Conservation (phyloP, 352 stramenopile genomes). For the Globisporangium carolinianum region DNA sequence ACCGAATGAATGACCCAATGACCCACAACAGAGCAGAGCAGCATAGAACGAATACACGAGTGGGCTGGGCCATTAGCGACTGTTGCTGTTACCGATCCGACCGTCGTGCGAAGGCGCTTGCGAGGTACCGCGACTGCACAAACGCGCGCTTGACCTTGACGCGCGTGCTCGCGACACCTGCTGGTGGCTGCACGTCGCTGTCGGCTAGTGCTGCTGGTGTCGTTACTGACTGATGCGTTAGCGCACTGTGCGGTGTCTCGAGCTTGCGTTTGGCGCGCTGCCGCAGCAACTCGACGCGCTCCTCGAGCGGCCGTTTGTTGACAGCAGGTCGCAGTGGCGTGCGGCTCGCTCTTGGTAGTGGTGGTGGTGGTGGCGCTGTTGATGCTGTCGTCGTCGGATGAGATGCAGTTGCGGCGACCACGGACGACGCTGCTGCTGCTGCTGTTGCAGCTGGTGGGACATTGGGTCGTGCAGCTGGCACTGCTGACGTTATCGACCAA, state of each 20-base stretch:
- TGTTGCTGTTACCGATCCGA: slow-evolving; percentile 8
- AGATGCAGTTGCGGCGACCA: no score
- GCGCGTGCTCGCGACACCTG: slow-evolving; percentile 16
- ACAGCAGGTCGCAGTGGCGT: no score
- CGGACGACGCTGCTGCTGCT: no score
- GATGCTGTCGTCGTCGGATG: no score
- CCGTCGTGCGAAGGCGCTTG: slow-evolving; percentile 17
- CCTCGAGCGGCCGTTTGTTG: slow-evolving; percentile 5
- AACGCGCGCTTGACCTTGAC: slow-evolving; percentile 30
- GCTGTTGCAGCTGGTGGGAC: no score
- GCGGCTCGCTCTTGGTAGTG: no score
- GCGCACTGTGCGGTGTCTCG: neutral
- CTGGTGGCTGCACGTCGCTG: slow-evolving; percentile 4
- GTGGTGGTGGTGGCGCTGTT: no score
- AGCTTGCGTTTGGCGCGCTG: slow-evolving; percentile 11
- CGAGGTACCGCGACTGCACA: slow-evolving; percentile 39
- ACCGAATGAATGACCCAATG: neutral
- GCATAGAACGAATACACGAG: neutral
- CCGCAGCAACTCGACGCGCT: slow-evolving; percentile 5
- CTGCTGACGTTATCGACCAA: no score
- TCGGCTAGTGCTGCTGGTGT: slow-evolving; percentile 8
- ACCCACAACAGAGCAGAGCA: neutral
- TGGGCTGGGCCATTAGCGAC: neutral
- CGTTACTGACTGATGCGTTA: neutral
- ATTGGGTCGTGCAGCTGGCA: no score